Base-by-base conservation (phyloP, 2,329 filamentous ascomycete species). In the Ceratocystis huliohia region DNA sequence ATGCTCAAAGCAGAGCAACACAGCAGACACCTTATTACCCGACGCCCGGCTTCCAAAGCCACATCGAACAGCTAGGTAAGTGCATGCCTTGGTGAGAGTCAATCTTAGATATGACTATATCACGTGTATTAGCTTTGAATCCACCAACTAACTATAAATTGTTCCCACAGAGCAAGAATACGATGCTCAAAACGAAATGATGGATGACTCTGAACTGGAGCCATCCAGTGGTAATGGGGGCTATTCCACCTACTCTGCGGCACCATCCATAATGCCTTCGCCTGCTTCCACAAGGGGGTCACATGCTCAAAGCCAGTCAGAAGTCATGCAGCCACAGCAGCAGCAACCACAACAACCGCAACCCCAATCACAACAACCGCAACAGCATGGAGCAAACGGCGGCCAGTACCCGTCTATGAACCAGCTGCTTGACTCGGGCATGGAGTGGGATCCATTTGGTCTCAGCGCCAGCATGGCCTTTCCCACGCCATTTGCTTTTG, bases 1-100 rank as follows among this genome's bases (percentile, higher is more conserved):
- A 67, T 65, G 59, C 45, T 63, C 66, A 65, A 20, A 66, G 41
- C 25, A 61, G 65, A 25, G 53, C 64, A 10, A 10, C 68, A 20
- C 65, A 67, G 59, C 72, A 77, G 68, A 75, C 79, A 62, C 74
- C 81, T 65, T 96, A 88, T 77, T 96, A 96, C 74, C 86, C 89
- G 63, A 88, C 90, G 67, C 88, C 89, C 20, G 78, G 79, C 1
- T 96, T 96, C 77, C 91, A 95, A 74, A 94, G 89, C 75, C 93
- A 96, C 76, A 92, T 95, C 77, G 89, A 95, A 76, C 91, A 96
- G 81, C 85, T 97, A 76, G 93, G 93, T 88, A 91, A 89, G 91
- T 81, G 37, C 37, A 41, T 41, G 10, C 10, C 10, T 13, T 41
- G 37, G 1, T 41, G 37, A 41, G 37, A 41, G 37, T 15, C 37